These are phyloP conservation scores for Macadamia integrifolia DNA, from an alignment of 164 flowering plant genomes.

Conservation along the genomic window DNA sequence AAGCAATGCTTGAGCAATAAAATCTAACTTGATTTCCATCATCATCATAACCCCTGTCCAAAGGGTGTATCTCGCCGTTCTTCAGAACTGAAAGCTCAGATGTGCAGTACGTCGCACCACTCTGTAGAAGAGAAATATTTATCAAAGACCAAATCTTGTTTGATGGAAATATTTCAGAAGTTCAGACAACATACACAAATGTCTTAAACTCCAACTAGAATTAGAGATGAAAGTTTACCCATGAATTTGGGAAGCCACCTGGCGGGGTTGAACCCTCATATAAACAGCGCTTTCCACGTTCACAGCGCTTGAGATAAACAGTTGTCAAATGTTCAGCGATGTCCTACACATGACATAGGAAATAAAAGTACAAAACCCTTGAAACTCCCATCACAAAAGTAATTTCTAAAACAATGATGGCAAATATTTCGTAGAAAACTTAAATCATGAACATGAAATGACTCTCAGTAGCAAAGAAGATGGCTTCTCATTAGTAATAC, in stretches of 20 bases:
- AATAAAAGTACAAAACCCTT: not conserved
- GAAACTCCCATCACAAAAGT: not conserved
- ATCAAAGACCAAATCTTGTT: not conserved
- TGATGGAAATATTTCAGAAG: not conserved
- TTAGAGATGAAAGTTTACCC: constrained; percentile 43
- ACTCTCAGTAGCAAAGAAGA: not conserved
- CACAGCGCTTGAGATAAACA: constrained; percentile 75
- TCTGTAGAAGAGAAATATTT: constrained; percentile 35
- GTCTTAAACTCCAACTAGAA: not conserved
- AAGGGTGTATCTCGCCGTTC: constrained; percentile 72
- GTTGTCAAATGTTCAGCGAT: constrained; percentile 91
- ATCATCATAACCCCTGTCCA: constrained; percentile 90
- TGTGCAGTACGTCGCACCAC: constrained; percentile 77
- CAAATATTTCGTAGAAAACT: too few species aligned
- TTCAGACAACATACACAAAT: not conserved
- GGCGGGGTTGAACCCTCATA: constrained; percentile 96
- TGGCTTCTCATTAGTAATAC: not conserved
- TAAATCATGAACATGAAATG: not conserved
- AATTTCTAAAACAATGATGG: not conserved
- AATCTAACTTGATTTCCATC: constrained; percentile 87
- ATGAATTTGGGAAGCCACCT: constrained; percentile 88
- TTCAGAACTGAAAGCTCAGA: constrained; percentile 78
- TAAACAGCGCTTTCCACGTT: constrained; percentile 89
- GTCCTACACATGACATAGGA: constrained; percentile 46
- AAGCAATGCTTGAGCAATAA: not conserved